These are phyloP conservation scores for Clausena lansium DNA, from an alignment of 345 rosid genomes.

Conservation along the genomic window DNA sequence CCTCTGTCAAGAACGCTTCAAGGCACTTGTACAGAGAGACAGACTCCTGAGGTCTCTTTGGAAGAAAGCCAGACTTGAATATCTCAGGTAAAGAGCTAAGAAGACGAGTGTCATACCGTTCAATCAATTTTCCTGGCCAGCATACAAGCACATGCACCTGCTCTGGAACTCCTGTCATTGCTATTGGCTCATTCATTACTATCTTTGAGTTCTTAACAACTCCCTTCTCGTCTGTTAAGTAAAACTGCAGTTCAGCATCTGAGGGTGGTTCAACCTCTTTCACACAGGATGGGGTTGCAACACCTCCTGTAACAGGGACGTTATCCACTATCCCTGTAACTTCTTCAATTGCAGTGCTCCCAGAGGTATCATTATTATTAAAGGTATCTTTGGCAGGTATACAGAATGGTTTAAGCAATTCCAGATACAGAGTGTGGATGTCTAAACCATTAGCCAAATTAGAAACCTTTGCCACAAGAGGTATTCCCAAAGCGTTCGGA, in stretches of 20 bases:
- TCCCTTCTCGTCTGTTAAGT: conserved; percentile 71
- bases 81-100: conserved; percentile 73
- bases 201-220: conserved; percentile 46
- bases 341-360: conserved; percentile 40
- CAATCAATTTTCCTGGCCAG: conserved; percentile 70
- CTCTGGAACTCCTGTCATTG: conserved; percentile 33
- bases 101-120: conserved; percentile 50
- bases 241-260: conserved; percentile 59
- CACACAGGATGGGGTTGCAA: conserved; percentile 28
- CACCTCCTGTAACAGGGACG: conserved; percentile 29
- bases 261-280: conserved; percentile 42
- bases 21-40: conserved; percentile 86
- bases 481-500: conserved; percentile 75
- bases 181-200: conserved; percentile 50
- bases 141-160: conserved; percentile 64
- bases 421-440: conserved; percentile 51
- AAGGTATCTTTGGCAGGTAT: conserved; percentile 35
- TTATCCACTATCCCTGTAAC: conserved; percentile 35
- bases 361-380: conserved; percentile 29
- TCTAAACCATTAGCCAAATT: conserved; percentile 56
- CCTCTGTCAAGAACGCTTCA: conserved; percentile 93
- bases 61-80: conserved; percentile 53
- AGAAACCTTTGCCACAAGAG: conserved; percentile 69
- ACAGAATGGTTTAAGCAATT: conserved; percentile 62
- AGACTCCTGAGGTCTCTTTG: conserved; percentile 83